These are phyloP conservation scores for Amoebophrya sp. DNA, from an alignment of 169 alveolate genomes.

Conservation along the genomic window DNA sequence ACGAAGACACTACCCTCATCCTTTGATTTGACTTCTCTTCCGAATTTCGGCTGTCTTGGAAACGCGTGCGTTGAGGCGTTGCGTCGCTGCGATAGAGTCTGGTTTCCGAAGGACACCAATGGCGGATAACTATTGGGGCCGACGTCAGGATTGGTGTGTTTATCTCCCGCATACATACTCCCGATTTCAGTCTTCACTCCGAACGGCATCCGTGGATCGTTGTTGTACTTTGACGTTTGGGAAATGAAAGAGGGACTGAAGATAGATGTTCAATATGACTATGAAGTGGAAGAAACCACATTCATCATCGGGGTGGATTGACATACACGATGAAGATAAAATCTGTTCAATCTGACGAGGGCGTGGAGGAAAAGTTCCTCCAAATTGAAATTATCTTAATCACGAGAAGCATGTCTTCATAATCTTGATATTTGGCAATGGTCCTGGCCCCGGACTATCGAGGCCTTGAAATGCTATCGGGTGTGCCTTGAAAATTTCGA, in stretches of 20 bases:
- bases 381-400: too few relatives aligned
- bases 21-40: neutral
- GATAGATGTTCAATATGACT: too few relatives aligned
- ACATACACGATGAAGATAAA: too few relatives aligned
- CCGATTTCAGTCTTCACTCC: neutral
- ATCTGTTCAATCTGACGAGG: too few relatives aligned
- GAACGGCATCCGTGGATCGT: too few relatives aligned
- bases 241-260: too few relatives aligned
- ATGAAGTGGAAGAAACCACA: too few relatives aligned
- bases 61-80: neutral
- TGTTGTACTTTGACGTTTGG: too few relatives aligned
- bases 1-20: neutral
- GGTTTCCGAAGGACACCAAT: neutral
- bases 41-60: neutral
- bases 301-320: too few relatives aligned
- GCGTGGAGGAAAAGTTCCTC: too few relatives aligned
- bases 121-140: neutral
- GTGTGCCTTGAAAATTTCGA: neutral
- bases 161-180: neutral
- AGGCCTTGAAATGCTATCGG: neutral
- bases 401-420: too few relatives aligned
- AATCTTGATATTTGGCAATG: neutral
- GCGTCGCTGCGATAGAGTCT: neutral
- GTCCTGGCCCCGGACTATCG: neutral
- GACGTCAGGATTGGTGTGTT: neutral